Evolutionary conservation across 2,329 filamentous ascomycete genomes (phyloP).

Genomic region (Malbranchea cinnamomea): DNA sequence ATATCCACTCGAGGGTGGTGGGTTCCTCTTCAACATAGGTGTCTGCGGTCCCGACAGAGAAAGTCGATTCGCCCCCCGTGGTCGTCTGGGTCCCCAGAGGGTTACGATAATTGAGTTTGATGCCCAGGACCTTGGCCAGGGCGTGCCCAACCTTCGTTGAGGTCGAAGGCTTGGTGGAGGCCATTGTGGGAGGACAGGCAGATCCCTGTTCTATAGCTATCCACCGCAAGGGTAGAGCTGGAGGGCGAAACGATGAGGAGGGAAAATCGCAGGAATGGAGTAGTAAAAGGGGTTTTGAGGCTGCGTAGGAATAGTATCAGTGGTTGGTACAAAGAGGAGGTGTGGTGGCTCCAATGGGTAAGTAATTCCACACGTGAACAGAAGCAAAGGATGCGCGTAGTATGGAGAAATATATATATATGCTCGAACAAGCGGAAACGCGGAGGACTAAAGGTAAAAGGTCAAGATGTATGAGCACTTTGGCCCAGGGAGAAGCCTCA

Average conservation of each 20-base stretch:
- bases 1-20: conserved; percentile 56
- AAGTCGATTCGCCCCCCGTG: conserved; percentile 63
- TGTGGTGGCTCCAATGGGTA: conserved; percentile 5
- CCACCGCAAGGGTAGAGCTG: not conserved
- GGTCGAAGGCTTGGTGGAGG: not conserved
- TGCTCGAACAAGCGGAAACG: no score
- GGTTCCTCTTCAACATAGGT: conserved; percentile 75
- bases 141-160: conserved; percentile 45
- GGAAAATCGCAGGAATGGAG: not conserved
- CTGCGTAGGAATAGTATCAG: conserved; percentile 1
- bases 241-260: conserved; percentile 4
- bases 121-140: conserved; percentile 66
- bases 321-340: conserved; percentile 4
- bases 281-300: not conserved
- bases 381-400: no score
- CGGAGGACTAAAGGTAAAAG: no score
- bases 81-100: conserved; percentile 43
- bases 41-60: conserved; percentile 57
- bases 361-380: no score
- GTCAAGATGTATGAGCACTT: no score
- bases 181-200: not conserved
- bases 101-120: conserved; percentile 61
- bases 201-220: not conserved
- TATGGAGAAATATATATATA: no score
- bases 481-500: no score